phyloP scores from a whole-genome alignment of 1,139 yeast genomes.

The Sugiyamaella pinicola region DNA sequence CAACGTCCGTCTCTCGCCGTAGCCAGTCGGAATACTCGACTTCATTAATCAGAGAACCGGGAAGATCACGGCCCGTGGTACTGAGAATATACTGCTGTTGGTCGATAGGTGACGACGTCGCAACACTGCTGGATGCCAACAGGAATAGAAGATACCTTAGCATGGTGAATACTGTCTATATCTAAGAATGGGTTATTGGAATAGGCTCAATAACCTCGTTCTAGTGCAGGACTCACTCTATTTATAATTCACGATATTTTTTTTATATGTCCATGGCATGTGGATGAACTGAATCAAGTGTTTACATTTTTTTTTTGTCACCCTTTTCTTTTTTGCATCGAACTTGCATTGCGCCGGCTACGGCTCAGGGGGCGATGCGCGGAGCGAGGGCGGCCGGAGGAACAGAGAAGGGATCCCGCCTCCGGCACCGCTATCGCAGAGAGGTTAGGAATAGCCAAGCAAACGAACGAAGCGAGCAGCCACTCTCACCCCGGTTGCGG shows the following conservation, averaged over 20 bases:
- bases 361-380: neutral
- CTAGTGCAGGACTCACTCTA: neutral
- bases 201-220: neutral
- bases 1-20: conserved; percentile 49
- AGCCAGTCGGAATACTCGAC: conserved; percentile 63
- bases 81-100: neutral
- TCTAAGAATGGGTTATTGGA: too few species aligned
- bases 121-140: neutral
- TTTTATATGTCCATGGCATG: conserved; percentile 4
- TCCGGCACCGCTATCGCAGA: neutral
- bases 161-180: neutral
- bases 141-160: neutral
- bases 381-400: neutral
- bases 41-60: conserved; percentile 32
- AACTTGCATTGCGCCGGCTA: neutral
- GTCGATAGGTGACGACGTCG: conserved; percentile 4
- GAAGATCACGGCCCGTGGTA: neutral
- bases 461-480: too few species aligned
- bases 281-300: neutral
- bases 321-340: neutral
- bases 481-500: too few species aligned
- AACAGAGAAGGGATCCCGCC: neutral
- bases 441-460: too few species aligned
- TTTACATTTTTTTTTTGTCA: conserved; percentile 2
- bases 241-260: conserved; percentile 4